Evolutionary conservation across 2,329 filamentous ascomycete genomes (phyloP), one percentile per base, ranked within the genome.

Genomic region (Epichloe sp.): DNA sequence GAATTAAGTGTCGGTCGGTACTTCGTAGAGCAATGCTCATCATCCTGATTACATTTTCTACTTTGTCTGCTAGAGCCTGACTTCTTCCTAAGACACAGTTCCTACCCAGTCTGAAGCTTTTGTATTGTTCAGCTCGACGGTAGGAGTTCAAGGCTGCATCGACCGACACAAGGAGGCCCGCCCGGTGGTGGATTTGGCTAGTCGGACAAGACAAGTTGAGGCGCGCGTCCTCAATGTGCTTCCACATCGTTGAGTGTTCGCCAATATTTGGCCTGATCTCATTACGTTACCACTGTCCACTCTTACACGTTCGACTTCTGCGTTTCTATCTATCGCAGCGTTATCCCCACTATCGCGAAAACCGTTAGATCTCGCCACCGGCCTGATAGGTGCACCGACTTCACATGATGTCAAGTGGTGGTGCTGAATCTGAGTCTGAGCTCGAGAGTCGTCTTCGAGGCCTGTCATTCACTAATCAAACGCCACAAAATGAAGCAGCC

Each of bases 371-470:
- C 4, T 26, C 19, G 15, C 1, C 15, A 11, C 10, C 40, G 23
- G 14, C 43, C 11, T 17, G 14, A 23, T 11, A 45, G 45, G 14
- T 47, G 36, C 19, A 37, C 35, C 45, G n/a, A 10, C 14, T 14
- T 31, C 21, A 43, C 35, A 43, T 43, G 2, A 44, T 49, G 36
- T 23, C 42, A 45, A 6, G 41, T 7, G 14, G 43, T 44, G 26
- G 43, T n/a, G 31, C 48, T 26, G 44, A 41, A 34, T 23, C 49
- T 10, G 35, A 49, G 8, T 34, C 55, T 5, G 68, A 55, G 40
- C 66, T 83, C 7, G 81, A 85, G 59, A 71, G 76, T 47, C 77
- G 74, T 49, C 65, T 85, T 40, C 75, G 79, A 44, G 71, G 68
- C 53, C 74, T 86, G 63, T 82, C 82, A 34, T 68, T 85, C 47